phyloP scores from a whole-genome alignment of 2,329 filamentous ascomycete genomes.

The Pseudopithomyces chartarum region DNA sequence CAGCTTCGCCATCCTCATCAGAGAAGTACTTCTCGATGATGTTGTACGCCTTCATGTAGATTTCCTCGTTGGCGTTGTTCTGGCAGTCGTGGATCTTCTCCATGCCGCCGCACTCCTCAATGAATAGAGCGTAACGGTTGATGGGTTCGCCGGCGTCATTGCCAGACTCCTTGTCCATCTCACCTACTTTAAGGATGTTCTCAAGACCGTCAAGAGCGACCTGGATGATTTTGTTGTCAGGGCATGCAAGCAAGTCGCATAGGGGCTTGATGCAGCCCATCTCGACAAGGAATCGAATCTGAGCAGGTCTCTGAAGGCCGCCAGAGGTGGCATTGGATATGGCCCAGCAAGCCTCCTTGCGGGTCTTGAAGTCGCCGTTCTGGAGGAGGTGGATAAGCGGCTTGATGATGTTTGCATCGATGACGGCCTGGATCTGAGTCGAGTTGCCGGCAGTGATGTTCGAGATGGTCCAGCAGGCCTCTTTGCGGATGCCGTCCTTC shows the following conservation, averaged over 20 bases:
- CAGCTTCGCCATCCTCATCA: conserved; percentile 86
- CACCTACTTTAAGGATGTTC: conserved; percentile 99
- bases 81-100: conserved; percentile 99
- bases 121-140: conserved; percentile 97
- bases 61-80: conserved; percentile 99
- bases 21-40: conserved; percentile 99
- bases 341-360: conserved; percentile 99
- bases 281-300: conserved; percentile 92
- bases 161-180: conserved; percentile 94
- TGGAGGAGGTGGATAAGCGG: conserved; percentile 94
- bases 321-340: conserved; percentile 98
- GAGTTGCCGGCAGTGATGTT: conserved; percentile 99
- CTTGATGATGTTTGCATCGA: conserved; percentile 96
- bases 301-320: conserved; percentile 96
- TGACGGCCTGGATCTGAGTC: conserved; percentile 93
- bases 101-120: conserved; percentile 98
- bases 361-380: conserved; percentile 97
- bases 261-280: conserved; percentile 97
- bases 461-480: conserved; percentile 99
- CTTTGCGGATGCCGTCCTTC: conserved; percentile 98
- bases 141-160: conserved; percentile 71
- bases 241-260: conserved; percentile 92
- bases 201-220: conserved; percentile 96
- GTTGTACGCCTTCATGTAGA: conserved; percentile 99
- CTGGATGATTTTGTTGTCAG: conserved; percentile 99